These are phyloP conservation scores for Fusarium armeniacum DNA, from an alignment of 2,329 filamentous ascomycete species.

Conservation along the genomic window DNA sequence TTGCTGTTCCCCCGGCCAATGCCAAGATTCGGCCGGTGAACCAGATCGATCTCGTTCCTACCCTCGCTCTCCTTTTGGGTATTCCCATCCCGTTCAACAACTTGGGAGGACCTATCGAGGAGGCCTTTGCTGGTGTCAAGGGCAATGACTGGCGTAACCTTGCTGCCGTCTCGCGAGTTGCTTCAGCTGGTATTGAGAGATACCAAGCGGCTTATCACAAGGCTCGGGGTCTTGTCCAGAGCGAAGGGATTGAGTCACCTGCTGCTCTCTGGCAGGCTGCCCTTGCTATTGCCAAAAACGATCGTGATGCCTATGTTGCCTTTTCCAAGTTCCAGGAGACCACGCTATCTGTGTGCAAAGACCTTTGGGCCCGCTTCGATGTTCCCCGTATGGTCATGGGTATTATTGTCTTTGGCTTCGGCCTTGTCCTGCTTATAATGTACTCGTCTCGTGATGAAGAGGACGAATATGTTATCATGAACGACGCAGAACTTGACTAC, in stretches of 20 bases:
- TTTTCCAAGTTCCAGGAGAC: constrained; percentile 82
- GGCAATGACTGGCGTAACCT: constrained; percentile 83
- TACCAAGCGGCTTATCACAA: constrained; percentile 88
- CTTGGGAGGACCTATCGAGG: constrained; percentile 90
- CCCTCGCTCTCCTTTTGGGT: constrained; percentile 86
- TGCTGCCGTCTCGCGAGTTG: constrained; percentile 80
- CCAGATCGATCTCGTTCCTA: constrained; percentile 97
- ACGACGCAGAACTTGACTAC: constrained; percentile 70
- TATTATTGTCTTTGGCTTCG: constrained; percentile 76
- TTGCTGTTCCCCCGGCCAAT: constrained; percentile 70
- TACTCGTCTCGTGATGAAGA: constrained; percentile 75
- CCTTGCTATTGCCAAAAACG: constrained; percentile 57
- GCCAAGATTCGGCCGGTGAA: constrained; percentile 82
- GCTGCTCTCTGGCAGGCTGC: constrained; percentile 64
- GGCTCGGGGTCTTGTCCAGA: constrained; percentile 77
- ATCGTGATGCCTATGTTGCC: constrained; percentile 64
- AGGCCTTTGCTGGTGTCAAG: constrained; percentile 83
- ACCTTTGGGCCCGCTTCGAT: constrained; percentile 93
- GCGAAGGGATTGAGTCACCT: constrained; percentile 59
- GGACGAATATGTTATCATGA: constrained; percentile 67
- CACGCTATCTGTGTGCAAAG: constrained; percentile 83
- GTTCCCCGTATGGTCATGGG: constrained; percentile 87
- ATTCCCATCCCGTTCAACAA: constrained; percentile 97
- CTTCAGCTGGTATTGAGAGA: constrained; percentile 87
- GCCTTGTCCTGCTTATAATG: constrained; percentile 77